phyloP scores from a whole-genome alignment of 129 eudicot genomes.

The Centella asiatica region DNA sequence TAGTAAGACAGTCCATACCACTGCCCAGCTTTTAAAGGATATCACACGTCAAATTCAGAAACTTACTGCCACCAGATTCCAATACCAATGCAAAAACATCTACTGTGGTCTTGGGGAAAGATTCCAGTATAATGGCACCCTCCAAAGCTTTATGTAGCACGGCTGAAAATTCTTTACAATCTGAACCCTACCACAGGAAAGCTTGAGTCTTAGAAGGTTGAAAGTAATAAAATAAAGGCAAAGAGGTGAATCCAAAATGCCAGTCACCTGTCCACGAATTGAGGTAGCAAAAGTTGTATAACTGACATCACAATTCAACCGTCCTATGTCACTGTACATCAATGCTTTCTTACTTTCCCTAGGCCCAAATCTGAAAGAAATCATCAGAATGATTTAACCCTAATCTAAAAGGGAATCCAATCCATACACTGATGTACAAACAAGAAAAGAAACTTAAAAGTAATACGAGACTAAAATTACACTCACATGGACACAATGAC shows the following conservation, averaged over 20 bases:
- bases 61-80: constrained; percentile 96
- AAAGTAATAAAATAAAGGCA: background rate
- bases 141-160: constrained; percentile 89
- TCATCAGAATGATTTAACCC: constrained; percentile 3
- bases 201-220: background rate
- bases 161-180: constrained; percentile 71
- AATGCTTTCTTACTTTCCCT: constrained; percentile 97
- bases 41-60: too few species aligned
- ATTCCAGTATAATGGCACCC: constrained; percentile 76
- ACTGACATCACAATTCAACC: constrained; percentile 86
- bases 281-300: constrained; percentile 85
- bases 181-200: constrained; percentile 46
- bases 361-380: constrained; percentile 83
- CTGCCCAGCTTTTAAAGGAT: background rate
- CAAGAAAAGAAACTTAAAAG: too few species aligned
- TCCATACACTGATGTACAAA: too few species aligned
- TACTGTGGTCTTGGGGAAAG: constrained; percentile 86
- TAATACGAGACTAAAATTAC: background rate
- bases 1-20: too few species aligned
- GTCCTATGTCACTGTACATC: constrained; percentile 87
- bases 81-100: constrained; percentile 90
- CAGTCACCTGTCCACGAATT: constrained; percentile 67
- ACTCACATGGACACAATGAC: constrained; percentile 98
- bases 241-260: too few species aligned
- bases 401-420: background rate